Base-by-base conservation (phyloP, 2,329 filamentous ascomycete species). In the Sarocladium strictum region DNA sequence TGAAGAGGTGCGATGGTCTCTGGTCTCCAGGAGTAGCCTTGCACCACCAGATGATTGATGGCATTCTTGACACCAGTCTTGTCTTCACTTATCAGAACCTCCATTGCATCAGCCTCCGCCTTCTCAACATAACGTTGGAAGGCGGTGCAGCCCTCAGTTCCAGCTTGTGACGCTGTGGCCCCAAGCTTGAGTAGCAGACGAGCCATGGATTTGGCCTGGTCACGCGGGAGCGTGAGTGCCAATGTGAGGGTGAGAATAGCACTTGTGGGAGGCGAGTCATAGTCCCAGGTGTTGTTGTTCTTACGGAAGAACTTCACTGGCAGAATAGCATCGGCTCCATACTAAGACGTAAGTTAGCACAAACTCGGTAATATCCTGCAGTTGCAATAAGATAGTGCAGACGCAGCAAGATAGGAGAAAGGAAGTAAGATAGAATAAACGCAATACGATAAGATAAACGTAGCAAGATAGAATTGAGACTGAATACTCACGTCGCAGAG, bases 311-410 rank as follows among this genome's bases (percentile, higher is more conserved):
- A 76, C 67, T 92, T 92, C 64, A 94, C 76, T 0, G 90, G 89
- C 21, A 90, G 73, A 15, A 92, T 73, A 1, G 87, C 77, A 66
- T 95, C 89, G 3, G 89, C 89, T 7, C 89, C 90, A 63, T 89
- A 94, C 58, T 85, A n/a, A 9, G 21, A n/a, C 15, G 17, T 17
- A 3, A 6, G 43, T 47, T 47, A 47, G 43, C n/a, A 6, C 33
- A 23, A 17, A 3, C n/a, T 11, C 5, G 10, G 56, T n/a, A n/a
- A n/a, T n/a, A n/a, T n/a, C n/a, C n/a, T n/a, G n/a, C n/a, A n/a
- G n/a, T n/a, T n/a, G n/a, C n/a, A n/a, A n/a, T n/a, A n/a, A n/a
- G n/a, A n/a, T n/a, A n/a, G n/a, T n/a, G n/a, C n/a, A n/a, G n/a
- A n/a, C n/a, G n/a, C n/a, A n/a, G n/a, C n/a, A n/a, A n/a, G n/a